These are phyloP conservation scores for Geranomyces variabilis DNA, from an alignment of 192 early-diverging fungal species.

Conservation along the genomic window DNA sequence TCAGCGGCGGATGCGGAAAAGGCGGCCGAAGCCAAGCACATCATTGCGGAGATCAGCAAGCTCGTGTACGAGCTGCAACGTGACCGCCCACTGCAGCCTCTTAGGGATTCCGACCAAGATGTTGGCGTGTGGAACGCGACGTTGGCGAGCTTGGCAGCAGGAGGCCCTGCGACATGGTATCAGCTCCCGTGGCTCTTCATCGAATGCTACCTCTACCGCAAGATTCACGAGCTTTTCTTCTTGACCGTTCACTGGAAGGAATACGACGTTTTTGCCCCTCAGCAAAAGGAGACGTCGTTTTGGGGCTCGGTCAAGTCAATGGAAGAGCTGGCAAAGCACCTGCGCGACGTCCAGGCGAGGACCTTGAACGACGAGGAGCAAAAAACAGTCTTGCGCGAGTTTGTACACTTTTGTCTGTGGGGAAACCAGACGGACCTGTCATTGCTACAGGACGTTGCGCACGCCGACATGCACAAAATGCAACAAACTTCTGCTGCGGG, in stretches of 20 bases:
- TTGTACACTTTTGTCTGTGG: slow-evolving; percentile 73
- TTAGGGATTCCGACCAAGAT: slow-evolving; percentile 62
- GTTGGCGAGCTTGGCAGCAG: neutral
- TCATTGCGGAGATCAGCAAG: slow-evolving; percentile 64
- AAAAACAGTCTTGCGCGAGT: slow-evolving; percentile 21
- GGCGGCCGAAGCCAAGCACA: slow-evolving; percentile 62
- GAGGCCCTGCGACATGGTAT: slow-evolving; percentile 63
- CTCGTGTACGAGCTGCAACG: slow-evolving; percentile 77
- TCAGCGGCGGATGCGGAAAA: slow-evolving; percentile 19
- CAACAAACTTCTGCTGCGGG: slow-evolving; percentile 54
- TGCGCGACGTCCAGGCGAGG: slow-evolving; percentile 36
- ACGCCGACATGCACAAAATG: slow-evolving; percentile 70
- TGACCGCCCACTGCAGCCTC: slow-evolving; percentile 21
- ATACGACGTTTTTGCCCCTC: slow-evolving; percentile 73
- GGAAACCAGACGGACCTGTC: slow-evolving; percentile 87
- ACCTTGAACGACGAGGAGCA: slow-evolving; percentile 5
- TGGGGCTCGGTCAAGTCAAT: slow-evolving; percentile 43
- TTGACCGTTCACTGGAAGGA: slow-evolving; percentile 61
- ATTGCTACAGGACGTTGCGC: slow-evolving; percentile 70
- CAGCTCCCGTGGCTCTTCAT: slow-evolving; percentile 77
- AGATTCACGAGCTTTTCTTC: slow-evolving; percentile 58
- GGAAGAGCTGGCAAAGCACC: slow-evolving; percentile 65
- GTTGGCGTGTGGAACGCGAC: slow-evolving; percentile 65
- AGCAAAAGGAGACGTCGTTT: slow-evolving; percentile 42
- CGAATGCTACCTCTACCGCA: slow-evolving; percentile 78